Conservation (phyloP, 352 stramenopile genomes). For the Globisporangium spiculum region DNA sequence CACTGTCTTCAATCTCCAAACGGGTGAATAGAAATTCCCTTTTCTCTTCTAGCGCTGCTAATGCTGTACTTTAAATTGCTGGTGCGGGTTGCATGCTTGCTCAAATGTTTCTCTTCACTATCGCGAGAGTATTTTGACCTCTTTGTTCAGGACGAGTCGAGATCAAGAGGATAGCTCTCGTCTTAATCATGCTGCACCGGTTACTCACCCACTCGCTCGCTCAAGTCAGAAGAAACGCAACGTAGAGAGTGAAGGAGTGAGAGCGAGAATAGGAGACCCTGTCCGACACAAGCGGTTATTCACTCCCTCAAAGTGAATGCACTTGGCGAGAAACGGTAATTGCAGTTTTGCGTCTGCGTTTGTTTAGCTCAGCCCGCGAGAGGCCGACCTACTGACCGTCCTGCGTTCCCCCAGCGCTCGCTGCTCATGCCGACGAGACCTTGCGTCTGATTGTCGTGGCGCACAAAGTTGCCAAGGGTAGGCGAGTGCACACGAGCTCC, state of each 20-base stretch:
- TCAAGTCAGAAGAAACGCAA: neutral
- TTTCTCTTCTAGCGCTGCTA: neutral
- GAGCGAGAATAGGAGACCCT: neutral
- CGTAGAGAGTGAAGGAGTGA: too few relatives aligned
- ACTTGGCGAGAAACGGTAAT: slow-evolving; percentile 6
- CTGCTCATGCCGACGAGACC: slow-evolving; percentile 7
- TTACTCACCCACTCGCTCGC: neutral
- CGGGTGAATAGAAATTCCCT: slow-evolving; percentile 11
- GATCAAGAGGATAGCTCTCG: neutral
- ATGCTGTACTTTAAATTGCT: neutral
- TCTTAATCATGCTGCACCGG: neutral
- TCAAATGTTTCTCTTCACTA: neutral
- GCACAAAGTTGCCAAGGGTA: neutral
- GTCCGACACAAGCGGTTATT: neutral
- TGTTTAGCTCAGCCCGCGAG: neutral
- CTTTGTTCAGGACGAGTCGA: neutral
- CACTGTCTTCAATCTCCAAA: neutral
- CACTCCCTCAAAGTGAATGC: neutral
- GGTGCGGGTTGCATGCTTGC: neutral
- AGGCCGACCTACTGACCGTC: neutral
- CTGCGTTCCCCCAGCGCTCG: neutral
- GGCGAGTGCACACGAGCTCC: neutral
- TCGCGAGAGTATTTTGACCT: neutral
- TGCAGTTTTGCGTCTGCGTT: neutral
- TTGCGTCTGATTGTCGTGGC: neutral